Conservation (phyloP, 208 protist genomes). For the Trypanosomatidae sp. region DNA sequence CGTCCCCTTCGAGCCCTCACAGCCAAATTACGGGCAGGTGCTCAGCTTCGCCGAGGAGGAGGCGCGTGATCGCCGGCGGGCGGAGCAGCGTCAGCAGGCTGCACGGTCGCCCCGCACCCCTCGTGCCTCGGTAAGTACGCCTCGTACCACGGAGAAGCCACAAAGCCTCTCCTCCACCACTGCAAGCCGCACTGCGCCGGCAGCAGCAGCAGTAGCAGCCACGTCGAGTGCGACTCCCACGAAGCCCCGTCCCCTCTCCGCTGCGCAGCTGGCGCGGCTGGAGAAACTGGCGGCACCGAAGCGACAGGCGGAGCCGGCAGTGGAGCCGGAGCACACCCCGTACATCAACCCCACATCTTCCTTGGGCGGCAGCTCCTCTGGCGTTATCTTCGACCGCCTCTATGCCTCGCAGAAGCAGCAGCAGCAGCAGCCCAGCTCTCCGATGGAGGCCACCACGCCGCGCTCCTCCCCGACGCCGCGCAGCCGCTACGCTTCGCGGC, state of each 20-base stretch:
- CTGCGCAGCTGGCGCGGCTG: constrained; percentile 11
- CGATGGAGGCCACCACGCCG: neutral
- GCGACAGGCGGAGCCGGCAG: neutral
- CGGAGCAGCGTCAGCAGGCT: neutral
- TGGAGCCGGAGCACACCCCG: neutral
- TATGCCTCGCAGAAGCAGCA: constrained; percentile 12
- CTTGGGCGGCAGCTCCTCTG: too few species aligned
- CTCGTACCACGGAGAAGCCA: too few species aligned
- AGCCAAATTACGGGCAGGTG: constrained; percentile 67
- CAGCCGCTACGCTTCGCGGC: neutral
- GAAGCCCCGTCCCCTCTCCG: too few species aligned
- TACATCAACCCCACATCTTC: neutral
- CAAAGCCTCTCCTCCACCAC: neutral
- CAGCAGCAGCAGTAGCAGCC: neutral
- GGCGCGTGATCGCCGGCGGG: constrained; percentile 19
- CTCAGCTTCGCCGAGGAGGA: constrained; percentile 66
- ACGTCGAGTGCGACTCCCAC: too few species aligned
- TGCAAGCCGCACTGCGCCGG: neutral
- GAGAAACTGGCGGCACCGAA: constrained; percentile 27
- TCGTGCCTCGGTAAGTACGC: too few species aligned
- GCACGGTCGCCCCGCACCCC: neutral
- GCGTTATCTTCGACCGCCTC: too few species aligned
- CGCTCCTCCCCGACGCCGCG: neutral
- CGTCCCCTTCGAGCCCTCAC: constrained; percentile 2
- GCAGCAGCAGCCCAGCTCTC: too few species aligned